A percentile compares a stretch with the other conserved stretches of the same genome.
Conservation (phyloP, 352 stramenopile species). For the Saprolegnia diclina region DNA sequence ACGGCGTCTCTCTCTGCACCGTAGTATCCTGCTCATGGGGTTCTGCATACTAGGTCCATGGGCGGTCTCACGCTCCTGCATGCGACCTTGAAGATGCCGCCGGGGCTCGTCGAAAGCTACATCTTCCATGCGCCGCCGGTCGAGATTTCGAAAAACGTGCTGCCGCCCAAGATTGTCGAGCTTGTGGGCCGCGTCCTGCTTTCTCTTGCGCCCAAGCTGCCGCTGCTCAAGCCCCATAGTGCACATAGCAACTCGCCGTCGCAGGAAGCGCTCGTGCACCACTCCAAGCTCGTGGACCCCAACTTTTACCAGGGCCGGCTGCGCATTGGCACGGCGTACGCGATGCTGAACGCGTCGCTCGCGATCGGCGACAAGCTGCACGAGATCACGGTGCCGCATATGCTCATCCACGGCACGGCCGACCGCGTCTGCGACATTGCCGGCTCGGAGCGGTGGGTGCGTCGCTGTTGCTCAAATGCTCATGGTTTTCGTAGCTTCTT, state of each 20-base stretch:
- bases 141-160: slow-evolving; percentile 54
- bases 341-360: slow-evolving; percentile 56
- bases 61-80: slow-evolving; percentile 60
- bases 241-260: slow-evolving; percentile 59
- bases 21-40: not conserved
- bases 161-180: slow-evolving; percentile 44
- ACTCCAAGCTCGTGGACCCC: slow-evolving; percentile 49
- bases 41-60: slow-evolving; percentile 41
- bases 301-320: slow-evolving; percentile 71
- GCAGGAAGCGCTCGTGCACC: slow-evolving; percentile 46
- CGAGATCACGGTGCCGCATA: slow-evolving; percentile 60
- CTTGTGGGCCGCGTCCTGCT: slow-evolving; percentile 46
- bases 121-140: slow-evolving; percentile 65
- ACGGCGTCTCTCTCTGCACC: slow-evolving; percentile 15
- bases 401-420: slow-evolving; percentile 65
- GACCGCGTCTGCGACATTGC: slow-evolving; percentile 66
- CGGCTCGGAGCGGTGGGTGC: slow-evolving; percentile 43
- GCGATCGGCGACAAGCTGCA: slow-evolving; percentile 51
- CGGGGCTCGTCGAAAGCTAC: slow-evolving; percentile 53
- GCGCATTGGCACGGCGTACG: slow-evolving; percentile 62
- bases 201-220: slow-evolving; percentile 57
- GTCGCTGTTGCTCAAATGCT: slow-evolving; percentile 38
- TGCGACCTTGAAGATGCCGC: slow-evolving; percentile 42
- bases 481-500: slow-evolving; percentile 11
- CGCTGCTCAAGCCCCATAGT: slow-evolving; percentile 48